Evolutionary conservation across 768 basidiomycete species (phyloP).

Genomic region (Boletus reticulatus): DNA sequence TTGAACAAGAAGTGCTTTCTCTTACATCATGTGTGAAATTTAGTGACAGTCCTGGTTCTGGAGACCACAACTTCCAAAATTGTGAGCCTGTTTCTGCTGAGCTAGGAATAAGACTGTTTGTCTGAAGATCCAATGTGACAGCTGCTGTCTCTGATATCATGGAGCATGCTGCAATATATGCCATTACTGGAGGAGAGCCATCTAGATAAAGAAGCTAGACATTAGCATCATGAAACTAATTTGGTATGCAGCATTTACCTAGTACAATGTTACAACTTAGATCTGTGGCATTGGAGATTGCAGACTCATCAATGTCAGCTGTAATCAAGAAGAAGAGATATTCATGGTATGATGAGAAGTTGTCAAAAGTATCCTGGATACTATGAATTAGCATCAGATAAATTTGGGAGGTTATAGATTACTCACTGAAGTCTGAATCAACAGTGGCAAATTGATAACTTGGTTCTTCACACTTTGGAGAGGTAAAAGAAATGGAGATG

Average conservation of each 20-base stretch:
- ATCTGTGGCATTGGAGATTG: neutral
- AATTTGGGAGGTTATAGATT: no score
- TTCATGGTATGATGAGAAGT: neutral
- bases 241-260: neutral
- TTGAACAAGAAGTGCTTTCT: no score
- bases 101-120: neutral
- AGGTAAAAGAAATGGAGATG: no score
- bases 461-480: neutral
- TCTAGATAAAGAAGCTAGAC: neutral
- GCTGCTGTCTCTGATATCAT: neutral
- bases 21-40: neutral
- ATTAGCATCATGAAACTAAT: neutral
- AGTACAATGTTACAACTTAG: neutral
- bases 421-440: neutral
- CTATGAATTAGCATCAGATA: neutral
- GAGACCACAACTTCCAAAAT: constrained; percentile 8
- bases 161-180: constrained; percentile 9
- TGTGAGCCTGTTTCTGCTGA: no score
- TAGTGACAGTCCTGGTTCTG: neutral
- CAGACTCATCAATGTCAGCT: constrained; percentile 3
- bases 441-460: neutral
- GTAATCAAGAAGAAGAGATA: constrained; percentile 10
- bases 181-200: neutral
- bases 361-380: neutral
- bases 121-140: constrained; percentile 2